A percentile compares a stretch with the other conserved stretches of the same genome.
phyloP scores from a whole-genome alignment of 1,139 yeast species.

The Zhuliangozyma blackwelliae region DNA sequence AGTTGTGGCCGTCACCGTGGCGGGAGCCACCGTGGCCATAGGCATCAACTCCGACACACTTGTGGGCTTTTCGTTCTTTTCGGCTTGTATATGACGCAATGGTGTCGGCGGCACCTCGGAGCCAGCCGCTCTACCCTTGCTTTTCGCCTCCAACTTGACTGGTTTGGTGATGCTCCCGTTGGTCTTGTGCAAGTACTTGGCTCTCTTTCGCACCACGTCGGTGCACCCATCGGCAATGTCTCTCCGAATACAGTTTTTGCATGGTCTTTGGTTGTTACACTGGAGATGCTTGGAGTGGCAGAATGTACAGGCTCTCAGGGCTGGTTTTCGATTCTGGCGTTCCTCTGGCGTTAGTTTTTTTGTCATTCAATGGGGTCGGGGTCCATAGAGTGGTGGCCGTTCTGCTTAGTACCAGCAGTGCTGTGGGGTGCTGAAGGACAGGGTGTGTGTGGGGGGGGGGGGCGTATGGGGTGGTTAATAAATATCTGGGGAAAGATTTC shows the following conservation, averaged over 20 bases:
- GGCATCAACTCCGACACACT: background rate
- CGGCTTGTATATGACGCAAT: too few species aligned
- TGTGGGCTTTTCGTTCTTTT: background rate
- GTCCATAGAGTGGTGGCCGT: too few species aligned
- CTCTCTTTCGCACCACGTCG: constrained; percentile 58
- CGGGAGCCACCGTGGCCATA: background rate
- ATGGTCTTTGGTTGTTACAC: constrained; percentile 59
- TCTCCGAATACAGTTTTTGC: constrained; percentile 63
- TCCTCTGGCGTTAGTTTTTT: constrained; percentile 51
- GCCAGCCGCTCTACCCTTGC: too few species aligned
- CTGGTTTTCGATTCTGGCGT: constrained; percentile 54
- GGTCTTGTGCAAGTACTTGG: constrained; percentile 29
- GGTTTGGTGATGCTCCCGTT: background rate
- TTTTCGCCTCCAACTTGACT: background rate
- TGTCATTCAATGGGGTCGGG: constrained; percentile 41
- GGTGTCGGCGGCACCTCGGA: too few species aligned
- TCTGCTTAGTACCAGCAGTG: too few species aligned
- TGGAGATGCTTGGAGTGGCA: constrained; percentile 72
- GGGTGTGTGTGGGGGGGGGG: too few species aligned
- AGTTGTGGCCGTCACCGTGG: too few species aligned
- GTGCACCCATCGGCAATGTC: constrained; percentile 51
- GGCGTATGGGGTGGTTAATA: too few species aligned
- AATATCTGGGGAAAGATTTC: too few species aligned
- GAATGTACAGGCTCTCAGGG: constrained; percentile 63
- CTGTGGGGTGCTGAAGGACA: too few species aligned